Evolutionary conservation across 1,139 yeast species (phyloP).

Genomic region (Diutina pseudorugosa): DNA sequence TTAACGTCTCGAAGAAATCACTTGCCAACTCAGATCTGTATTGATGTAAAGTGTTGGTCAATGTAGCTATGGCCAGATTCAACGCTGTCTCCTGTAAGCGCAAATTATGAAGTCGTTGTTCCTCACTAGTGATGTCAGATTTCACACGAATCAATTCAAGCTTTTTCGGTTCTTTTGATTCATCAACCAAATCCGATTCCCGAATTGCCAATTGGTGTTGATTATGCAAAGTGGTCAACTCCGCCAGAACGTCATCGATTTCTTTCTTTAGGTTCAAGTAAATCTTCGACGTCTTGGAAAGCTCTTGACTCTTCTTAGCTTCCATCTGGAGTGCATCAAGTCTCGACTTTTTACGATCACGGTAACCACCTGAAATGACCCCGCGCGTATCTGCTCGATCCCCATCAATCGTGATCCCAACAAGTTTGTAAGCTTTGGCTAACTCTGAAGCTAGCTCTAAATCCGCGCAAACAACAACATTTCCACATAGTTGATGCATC

Average conservation of each 20-base stretch:
- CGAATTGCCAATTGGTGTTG: constrained; percentile 9
- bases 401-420: constrained; percentile 84
- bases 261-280: constrained; percentile 5
- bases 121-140: constrained; percentile 26
- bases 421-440: constrained; percentile 49
- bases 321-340: constrained; percentile 56
- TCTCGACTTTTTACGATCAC: constrained; percentile 57
- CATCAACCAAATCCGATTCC: background rate
- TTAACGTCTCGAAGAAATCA: constrained; percentile 42
- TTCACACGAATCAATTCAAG: constrained; percentile 25
- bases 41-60: constrained; percentile 22
- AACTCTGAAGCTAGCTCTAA: constrained; percentile 59
- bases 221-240: constrained; percentile 23
- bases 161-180: background rate
- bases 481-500: constrained; percentile 70
- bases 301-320: constrained; percentile 37
- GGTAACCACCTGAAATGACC: constrained; percentile 80
- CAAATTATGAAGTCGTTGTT: constrained; percentile 29
- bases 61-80: constrained; percentile 14
- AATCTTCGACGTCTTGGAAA: constrained; percentile 11
- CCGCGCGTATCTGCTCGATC: constrained; percentile 81
- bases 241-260: constrained; percentile 17
- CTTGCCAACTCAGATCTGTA: constrained; percentile 40
- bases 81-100: constrained; percentile 13
- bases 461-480: constrained; percentile 64